Percentiles rank a stretch among this genome's conserved stretches.
These are phyloP conservation scores for Schrenkiella parvula DNA, from an alignment of 345 rosid genomes.

Conservation along the genomic window DNA sequence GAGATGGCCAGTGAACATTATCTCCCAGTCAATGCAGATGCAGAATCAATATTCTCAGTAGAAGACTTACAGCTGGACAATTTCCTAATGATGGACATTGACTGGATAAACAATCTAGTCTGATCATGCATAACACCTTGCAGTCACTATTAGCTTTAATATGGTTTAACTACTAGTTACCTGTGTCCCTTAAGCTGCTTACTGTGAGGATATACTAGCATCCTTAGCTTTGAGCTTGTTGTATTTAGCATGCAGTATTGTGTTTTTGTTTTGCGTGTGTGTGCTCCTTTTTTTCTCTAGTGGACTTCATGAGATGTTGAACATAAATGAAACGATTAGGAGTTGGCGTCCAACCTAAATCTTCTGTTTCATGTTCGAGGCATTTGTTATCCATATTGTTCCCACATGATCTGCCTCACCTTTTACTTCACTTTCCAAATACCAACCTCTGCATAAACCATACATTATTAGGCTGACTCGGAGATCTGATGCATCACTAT, in stretches of 20 bases:
- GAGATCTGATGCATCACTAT: background rate
- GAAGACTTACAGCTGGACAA: constrained; percentile 37
- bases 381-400: background rate
- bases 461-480: background rate
- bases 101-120: constrained; percentile 36
- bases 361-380: constrained; percentile 6
- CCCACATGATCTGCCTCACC: background rate
- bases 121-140: constrained; percentile 17
- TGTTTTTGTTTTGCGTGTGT: background rate
- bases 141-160: constrained; percentile 13
- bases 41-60: constrained; percentile 20
- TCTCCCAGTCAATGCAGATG: constrained; percentile 16
- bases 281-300: background rate
- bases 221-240: constrained; percentile 20
- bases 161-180: constrained; percentile 7
- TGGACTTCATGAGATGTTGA: constrained; percentile 12
- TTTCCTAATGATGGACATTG: constrained; percentile 40
- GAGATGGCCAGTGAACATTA: constrained; percentile 15
- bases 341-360: constrained; percentile 9
- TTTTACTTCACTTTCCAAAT: background rate
- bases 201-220: constrained; percentile 10
- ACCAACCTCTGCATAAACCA: background rate
- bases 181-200: constrained; percentile 6
- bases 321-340: constrained; percentile 17
- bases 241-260: constrained; percentile 11